Conservation (phyloP, 106 monocot species). For the Gastrodia elata region DNA sequence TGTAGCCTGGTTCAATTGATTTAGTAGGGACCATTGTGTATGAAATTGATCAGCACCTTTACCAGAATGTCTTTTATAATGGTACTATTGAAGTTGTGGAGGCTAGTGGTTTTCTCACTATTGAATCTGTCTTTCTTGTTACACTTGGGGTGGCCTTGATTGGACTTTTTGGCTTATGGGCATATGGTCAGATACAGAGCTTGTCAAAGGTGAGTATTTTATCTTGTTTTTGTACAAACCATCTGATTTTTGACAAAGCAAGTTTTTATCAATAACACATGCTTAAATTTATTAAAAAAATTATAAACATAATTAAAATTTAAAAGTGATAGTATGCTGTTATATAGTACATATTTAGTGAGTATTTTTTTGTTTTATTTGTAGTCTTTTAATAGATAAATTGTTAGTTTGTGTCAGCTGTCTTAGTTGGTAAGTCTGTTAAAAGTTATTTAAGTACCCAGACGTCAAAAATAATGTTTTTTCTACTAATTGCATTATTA, state of each 20-base stretch:
- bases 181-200: slow-evolving; percentile 73
- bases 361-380: no score
- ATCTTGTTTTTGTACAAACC: background rate
- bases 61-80: slow-evolving; percentile 81
- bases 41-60: slow-evolving; percentile 89
- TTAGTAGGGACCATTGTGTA: slow-evolving; percentile 88
- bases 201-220: slow-evolving; percentile 70
- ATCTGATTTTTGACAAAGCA: background rate
- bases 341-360: no score
- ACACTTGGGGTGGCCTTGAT: slow-evolving; percentile 65
- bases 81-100: slow-evolving; percentile 94
- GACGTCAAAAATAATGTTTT: no score
- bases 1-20: slow-evolving; percentile 92
- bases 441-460: no score
- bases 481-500: no score
- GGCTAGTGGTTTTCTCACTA: slow-evolving; percentile 73
- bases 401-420: no score
- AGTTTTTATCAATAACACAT: no score
- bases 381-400: no score
- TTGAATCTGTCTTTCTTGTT: slow-evolving; percentile 91
- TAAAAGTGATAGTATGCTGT: no score
- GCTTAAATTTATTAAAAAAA: no score
- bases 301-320: no score
- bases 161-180: slow-evolving; percentile 74
- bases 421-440: no score